Evolutionary conservation across 192 early-diverging fungal genomes (phyloP), one percentile per base, ranked within the genome.

Genomic region (Backusella sp.): DNA sequence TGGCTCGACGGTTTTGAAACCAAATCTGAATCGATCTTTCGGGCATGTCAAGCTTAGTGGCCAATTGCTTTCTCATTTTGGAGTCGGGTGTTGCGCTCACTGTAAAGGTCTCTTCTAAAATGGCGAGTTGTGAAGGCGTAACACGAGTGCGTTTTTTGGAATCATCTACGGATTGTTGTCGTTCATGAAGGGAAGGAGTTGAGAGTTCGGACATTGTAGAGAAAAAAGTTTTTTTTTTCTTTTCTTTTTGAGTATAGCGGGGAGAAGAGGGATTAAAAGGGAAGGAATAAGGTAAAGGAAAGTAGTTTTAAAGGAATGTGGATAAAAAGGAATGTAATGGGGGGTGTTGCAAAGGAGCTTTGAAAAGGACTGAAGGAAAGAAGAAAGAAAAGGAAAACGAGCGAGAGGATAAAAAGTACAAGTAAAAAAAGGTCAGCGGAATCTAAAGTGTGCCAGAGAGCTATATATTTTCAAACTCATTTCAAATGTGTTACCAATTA

Each of bases 1-100:
- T 95, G 26, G 92, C 92, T 19, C 93, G 82, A 42, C 91, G 81
- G 82, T 95, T 95, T 75, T 95, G 93, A 79, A 95, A 95, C 93
- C 93, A 95, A 42, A 95, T 92, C 72, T 95, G 93, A 73, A 95
- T 90, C 32, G 92, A 87, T 41, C 93, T 85, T 52, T 87, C 84
- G 3, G 89, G 86, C 91, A 95, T 92, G 53, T 90, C 87, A 21
- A 94, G 77, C 32, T 85, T 84, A 74, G 87, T 83, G 34, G 90
- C 91, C 15, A 95, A 79, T 17, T 84, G 84, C 73, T 92, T 87
- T 7, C 93, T 86, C 52, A 89, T 84, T 42, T 90, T 88, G 17
- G 86, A 82, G 69, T 87, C 88, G 34, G 93, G 93, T 21, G 89
- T 90, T 8, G 91, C 80, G 73, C 90, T 88, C 19, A 83, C 82